Evolutionary conservation across 108 stramenopile genomes (phyloP).

Genomic region (Nannochloropsis gaditana): DNA sequence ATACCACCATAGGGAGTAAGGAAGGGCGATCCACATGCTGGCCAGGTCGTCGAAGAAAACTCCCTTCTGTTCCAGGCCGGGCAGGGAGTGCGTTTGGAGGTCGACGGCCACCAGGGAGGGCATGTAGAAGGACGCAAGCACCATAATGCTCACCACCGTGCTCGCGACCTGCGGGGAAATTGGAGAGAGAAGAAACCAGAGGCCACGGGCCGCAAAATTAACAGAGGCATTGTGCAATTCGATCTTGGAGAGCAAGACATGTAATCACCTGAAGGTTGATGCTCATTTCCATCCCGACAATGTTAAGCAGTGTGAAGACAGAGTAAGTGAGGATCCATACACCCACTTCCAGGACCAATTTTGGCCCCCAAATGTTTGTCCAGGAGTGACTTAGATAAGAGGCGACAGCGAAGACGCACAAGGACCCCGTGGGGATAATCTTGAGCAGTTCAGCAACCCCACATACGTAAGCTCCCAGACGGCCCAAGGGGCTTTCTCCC

Average conservation of each 20-base stretch:
- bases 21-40: not conserved
- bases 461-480: not conserved
- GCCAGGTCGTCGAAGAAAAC: not conserved
- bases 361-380: not conserved
- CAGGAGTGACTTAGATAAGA: not conserved
- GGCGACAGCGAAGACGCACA: constrained; percentile 12
- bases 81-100: not conserved
- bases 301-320: not conserved
- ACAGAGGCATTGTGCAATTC: not conserved
- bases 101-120: not conserved
- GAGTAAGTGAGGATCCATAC: not conserved
- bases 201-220: not conserved
- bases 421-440: not conserved
- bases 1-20: not conserved
- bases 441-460: not conserved
- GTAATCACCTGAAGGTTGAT: not conserved
- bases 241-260: not conserved
- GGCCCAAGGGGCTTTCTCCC: not conserved
- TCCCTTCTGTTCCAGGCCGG: not conserved
- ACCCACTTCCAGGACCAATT: not conserved
- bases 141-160: not conserved
- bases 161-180: not conserved
- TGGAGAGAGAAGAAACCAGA: not conserved
- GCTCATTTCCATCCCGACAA: constrained; percentile 9
- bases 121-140: not conserved